A percentile compares a stretch with the other conserved stretches of the same genome.
Evolutionary conservation across 441 rosid genomes (phyloP).

Genomic region (Hura crepitans): DNA sequence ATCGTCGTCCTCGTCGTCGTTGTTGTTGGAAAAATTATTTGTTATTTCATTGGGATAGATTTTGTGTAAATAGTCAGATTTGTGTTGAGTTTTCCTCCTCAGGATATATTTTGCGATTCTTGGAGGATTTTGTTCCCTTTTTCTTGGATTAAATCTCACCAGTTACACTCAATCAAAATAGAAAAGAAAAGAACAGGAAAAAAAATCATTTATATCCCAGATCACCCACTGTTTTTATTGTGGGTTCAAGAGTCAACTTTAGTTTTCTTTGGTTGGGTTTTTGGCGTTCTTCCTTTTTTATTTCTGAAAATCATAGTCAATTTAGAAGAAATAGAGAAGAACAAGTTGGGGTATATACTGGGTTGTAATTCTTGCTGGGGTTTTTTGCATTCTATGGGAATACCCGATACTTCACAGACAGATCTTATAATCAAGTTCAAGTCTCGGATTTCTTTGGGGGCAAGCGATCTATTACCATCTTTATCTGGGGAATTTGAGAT

Average conservation of each 20-base stretch:
- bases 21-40: neutral
- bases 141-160: slow-evolving; percentile 4
- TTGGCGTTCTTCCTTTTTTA: neutral
- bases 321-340: slow-evolving; percentile 3
- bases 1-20: neutral
- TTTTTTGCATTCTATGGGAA: slow-evolving; percentile 58
- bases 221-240: slow-evolving; percentile 61
- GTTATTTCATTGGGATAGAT: slow-evolving; percentile 16
- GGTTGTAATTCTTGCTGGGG: slow-evolving; percentile 32
- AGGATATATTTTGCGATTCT: slow-evolving; percentile 42
- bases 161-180: slow-evolving; percentile 15
- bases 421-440: slow-evolving; percentile 66
- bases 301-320: neutral
- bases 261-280: slow-evolving; percentile 21
- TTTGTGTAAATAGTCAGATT: slow-evolving; percentile 37
- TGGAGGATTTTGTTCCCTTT: slow-evolving; percentile 40
- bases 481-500: slow-evolving; percentile 39
- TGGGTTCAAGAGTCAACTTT: slow-evolving; percentile 38
- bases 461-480: slow-evolving; percentile 46
- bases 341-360: slow-evolving; percentile 20
- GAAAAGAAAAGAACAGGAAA: neutral
- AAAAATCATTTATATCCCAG: slow-evolving; percentile 13
- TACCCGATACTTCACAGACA: slow-evolving; percentile 62
- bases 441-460: slow-evolving; percentile 69
- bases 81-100: slow-evolving; percentile 31